Evolutionary conservation across 1,284 basidiomycete species (phyloP).

Genomic region (Phlebopus sp.): DNA sequence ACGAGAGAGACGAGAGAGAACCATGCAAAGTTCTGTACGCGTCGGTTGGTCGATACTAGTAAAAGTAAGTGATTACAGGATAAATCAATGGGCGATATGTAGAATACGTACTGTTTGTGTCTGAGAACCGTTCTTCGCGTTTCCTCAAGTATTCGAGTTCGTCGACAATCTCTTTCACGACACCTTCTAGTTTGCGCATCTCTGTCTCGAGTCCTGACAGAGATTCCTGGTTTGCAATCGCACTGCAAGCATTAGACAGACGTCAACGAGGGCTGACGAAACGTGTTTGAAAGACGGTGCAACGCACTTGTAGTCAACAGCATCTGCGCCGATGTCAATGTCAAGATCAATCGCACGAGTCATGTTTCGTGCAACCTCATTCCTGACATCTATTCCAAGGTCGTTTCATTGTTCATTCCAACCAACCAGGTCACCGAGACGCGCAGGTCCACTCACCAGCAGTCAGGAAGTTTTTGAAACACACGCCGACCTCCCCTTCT

Average conservation of each 20-base stretch:
- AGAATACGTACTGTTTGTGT: conserved; percentile 79
- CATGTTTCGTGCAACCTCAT: conserved; percentile 35
- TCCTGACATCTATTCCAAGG: conserved; percentile 18
- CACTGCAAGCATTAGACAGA: conserved; percentile 49
- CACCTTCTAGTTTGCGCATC: conserved; percentile 95
- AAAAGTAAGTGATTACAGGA: conserved; percentile 3
- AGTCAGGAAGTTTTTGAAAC: conserved; percentile 81
- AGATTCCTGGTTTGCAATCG: conserved; percentile 98
- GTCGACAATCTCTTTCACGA: conserved; percentile 93
- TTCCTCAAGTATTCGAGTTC: conserved; percentile 91
- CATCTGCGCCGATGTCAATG: conserved; percentile 97
- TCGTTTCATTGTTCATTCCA: neutral
- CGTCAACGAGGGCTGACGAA: neutral
- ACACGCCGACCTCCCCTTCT: conserved; percentile 94
- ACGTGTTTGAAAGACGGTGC: neutral
- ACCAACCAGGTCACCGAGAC: neutral
- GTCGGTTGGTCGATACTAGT: conserved; percentile 85
- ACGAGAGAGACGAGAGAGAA: conserved; percentile 81
- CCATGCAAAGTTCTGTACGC: conserved; percentile 93
- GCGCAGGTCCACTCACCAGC: conserved; percentile 50
- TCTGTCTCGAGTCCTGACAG: conserved; percentile 95
- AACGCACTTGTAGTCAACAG: conserved; percentile 95
- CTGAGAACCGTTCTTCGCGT: conserved; percentile 87
- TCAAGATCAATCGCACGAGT: conserved; percentile 85
- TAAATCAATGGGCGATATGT: neutral